Evolutionary conservation across 2,329 filamentous ascomycete species (phyloP), one percentile per base, ranked within the genome.

Genomic region (Diaporthe caulivora): DNA sequence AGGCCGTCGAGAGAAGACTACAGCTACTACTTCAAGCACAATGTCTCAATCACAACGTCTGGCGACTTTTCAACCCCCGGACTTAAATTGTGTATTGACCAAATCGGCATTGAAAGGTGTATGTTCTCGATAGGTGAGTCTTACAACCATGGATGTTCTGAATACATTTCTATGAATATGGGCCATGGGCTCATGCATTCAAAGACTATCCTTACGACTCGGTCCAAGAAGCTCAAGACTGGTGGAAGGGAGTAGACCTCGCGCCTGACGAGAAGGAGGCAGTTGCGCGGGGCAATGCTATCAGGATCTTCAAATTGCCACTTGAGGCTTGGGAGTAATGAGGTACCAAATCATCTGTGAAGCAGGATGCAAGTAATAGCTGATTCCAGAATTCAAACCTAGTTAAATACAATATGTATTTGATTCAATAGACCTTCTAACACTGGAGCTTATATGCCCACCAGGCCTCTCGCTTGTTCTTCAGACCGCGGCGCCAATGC

Each of bases 21-120:
- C 78, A 76, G 71, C 26, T 81, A 83, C 75, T 83, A 82, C 74
- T 85, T 83, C 74, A 82, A 73, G 5, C 80, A 83, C 71, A 85
- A 85, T 62, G 79, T 85, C 58, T 84, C 81, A 17, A 82, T 85
- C 69, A 85, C 83, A 0, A 85, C 84, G 0, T 84, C 82, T 0
- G 84, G 84, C 0, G 80, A 84, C 74, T 85, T 83, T 75, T 83
- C 82, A 17, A 85, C 83, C 0, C 73, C 78, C 10, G 83, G 81
- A 0, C 77, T 85, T 40, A 83, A 84, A 76, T 84, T 80, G 57
- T 85, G 83, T 57, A 81, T 85, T 47, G 77, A 82, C 18, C 81
- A 84, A 72, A 77, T 85, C 18, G 83, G 83, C 0, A 73, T 80
- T 1, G 81, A 84, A 5, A 76, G 83, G 24, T 85, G 84, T 70